Percentiles rank a stretch among this genome's conserved stretches.
These are phyloP conservation scores for Aureobasidium uvarum DNA, from an alignment of 2,329 filamentous ascomycete species.

Conservation along the genomic window DNA sequence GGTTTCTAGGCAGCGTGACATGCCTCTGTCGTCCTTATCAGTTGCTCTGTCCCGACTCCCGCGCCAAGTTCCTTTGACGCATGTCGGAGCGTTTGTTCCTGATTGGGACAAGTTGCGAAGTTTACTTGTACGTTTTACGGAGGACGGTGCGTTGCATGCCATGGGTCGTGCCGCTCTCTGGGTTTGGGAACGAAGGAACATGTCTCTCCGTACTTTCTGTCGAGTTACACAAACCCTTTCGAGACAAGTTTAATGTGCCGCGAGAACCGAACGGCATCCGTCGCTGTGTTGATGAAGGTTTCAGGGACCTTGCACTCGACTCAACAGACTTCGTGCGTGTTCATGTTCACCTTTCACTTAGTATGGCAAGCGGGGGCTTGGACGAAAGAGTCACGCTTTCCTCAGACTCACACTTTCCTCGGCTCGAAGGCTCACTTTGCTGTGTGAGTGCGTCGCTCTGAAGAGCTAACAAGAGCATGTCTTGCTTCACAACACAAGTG, in stretches of 20 bases:
- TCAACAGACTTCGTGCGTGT: background rate
- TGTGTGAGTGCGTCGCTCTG: background rate
- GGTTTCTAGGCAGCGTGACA: background rate
- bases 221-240: background rate
- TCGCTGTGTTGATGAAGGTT: background rate
- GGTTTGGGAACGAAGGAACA: background rate
- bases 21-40: background rate
- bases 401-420: background rate
- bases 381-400: background rate
- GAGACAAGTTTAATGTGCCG: background rate
- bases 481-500: background rate
- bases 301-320: background rate
- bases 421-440: background rate
- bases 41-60: background rate
- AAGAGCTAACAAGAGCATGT: background rate
- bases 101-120: background rate
- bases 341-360: background rate
- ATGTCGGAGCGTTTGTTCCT: background rate
- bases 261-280: background rate
- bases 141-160: background rate
- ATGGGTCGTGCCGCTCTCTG: background rate
- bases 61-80: background rate
- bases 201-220: background rate
- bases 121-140: background rate
- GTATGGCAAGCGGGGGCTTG: background rate